Evolutionary conservation across 2,329 filamentous ascomycete genomes (phyloP).

Genomic region (Pyrenophora seminiperda): DNA sequence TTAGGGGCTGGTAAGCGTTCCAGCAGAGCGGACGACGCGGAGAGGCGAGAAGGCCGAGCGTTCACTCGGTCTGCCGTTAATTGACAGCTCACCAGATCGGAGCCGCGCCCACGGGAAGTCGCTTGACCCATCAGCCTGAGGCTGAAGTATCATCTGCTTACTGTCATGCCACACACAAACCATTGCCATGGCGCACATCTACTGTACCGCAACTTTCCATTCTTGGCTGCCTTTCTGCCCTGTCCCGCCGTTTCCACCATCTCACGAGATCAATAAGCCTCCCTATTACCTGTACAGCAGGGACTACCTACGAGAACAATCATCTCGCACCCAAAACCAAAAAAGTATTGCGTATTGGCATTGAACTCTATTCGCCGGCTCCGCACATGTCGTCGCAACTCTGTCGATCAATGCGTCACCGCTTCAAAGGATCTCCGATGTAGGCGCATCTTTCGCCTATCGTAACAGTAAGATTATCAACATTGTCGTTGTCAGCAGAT

Average conservation of each 20-base stretch:
- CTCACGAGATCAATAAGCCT: constrained; percentile 13
- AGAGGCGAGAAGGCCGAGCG: constrained; percentile 32
- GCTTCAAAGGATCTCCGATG: background rate
- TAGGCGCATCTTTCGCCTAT: background rate
- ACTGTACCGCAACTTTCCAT: too few relatives aligned
- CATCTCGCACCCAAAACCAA: background rate
- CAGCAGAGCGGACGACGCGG: constrained; percentile 35
- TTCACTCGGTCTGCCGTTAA: constrained; percentile 22
- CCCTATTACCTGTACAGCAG: background rate
- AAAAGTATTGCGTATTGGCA: constrained; percentile 3
- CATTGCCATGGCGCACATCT: background rate
- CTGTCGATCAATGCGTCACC: constrained; percentile 5
- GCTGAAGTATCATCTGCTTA: background rate
- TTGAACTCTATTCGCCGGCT: constrained; percentile 16
- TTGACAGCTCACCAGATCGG: constrained; percentile 26
- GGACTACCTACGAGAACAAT: background rate
- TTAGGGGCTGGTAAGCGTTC: constrained; percentile 21
- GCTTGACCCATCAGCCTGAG: background rate
- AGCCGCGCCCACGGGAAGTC: background rate
- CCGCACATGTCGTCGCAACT: background rate
- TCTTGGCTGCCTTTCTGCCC: background rate
- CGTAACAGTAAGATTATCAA: background rate
- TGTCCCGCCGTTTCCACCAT: background rate
- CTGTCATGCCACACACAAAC: background rate
- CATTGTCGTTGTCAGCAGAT: constrained; percentile 9